These are phyloP conservation scores for Sporothrix brasiliensis DNA, from an alignment of 2,329 filamentous ascomycete genomes.

Conservation along the genomic window DNA sequence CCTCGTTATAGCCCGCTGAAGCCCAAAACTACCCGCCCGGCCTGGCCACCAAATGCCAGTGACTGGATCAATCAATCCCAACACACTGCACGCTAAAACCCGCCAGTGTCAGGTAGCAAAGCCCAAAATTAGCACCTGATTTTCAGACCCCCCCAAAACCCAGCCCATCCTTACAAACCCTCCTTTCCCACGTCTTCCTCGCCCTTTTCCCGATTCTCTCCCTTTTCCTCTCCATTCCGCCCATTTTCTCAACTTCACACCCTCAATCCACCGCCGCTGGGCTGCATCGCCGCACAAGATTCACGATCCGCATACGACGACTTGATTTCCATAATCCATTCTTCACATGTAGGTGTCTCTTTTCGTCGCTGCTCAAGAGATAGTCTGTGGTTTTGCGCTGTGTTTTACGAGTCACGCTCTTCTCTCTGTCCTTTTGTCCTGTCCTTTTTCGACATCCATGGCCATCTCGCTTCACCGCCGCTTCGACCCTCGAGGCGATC, in stretches of 20 bases:
- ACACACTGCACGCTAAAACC: constrained; percentile 21
- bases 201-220: constrained; percentile 28
- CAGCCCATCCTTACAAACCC: constrained; percentile 23
- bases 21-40: constrained; percentile 2
- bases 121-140: constrained; percentile 29
- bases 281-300: constrained; percentile 14
- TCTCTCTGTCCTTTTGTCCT: constrained; percentile 8
- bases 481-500: background rate
- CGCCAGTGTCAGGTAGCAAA: constrained; percentile 26
- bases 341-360: constrained; percentile 24
- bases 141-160: constrained; percentile 11
- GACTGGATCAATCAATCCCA: constrained; percentile 17
- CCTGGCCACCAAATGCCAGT: background rate
- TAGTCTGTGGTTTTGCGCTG: background rate
- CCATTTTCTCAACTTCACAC: constrained; percentile 22
- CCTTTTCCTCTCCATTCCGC: constrained; percentile 23
- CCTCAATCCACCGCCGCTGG: constrained; percentile 8
- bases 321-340: background rate
- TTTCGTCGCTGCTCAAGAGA: background rate
- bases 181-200: constrained; percentile 17
- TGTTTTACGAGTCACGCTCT: background rate
- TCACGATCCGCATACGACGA: constrained; percentile 11
- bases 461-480: constrained; percentile 28
- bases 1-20: constrained; percentile 10
- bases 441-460: constrained; percentile 20